Conservation (phyloP, 2,329 filamentous ascomycete genomes). For the Ascochyta lentis region DNA sequence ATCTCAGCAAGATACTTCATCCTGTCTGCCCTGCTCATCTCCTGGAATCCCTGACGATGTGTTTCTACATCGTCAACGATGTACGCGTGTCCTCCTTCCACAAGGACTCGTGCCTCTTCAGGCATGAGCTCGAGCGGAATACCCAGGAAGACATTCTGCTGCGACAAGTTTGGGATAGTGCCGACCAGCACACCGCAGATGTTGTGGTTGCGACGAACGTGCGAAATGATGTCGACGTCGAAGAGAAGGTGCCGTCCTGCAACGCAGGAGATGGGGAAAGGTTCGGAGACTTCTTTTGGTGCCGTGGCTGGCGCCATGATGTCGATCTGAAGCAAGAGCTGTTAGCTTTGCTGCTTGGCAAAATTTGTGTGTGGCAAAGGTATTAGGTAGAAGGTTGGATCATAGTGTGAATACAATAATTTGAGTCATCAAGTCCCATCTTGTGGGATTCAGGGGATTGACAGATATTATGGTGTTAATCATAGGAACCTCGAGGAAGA, state of each 20-base stretch:
- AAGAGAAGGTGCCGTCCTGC: slow-evolving; percentile 87
- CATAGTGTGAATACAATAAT: slow-evolving; percentile 52
- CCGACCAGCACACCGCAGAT: slow-evolving; percentile 88
- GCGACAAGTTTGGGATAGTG: slow-evolving; percentile 87
- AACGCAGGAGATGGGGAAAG: slow-evolving; percentile 81
- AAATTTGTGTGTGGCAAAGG: slow-evolving; percentile 1
- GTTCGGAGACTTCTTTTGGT: slow-evolving; percentile 53
- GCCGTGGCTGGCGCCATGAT: slow-evolving; percentile 42
- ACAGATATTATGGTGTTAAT: slow-evolving; percentile 82
- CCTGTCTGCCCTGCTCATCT: slow-evolving; percentile 64
- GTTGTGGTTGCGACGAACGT: slow-evolving; percentile 78
- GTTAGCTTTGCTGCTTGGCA: slow-evolving; percentile 29
- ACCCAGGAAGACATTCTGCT: slow-evolving; percentile 92
- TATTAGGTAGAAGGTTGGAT: slow-evolving; percentile 27
- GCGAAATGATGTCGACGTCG: slow-evolving; percentile 79
- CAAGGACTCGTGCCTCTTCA: slow-evolving; percentile 83
- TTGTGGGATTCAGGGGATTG: slow-evolving; percentile 74
- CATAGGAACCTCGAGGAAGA: slow-evolving; percentile 36
- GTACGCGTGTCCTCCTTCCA: slow-evolving; percentile 77
- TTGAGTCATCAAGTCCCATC: slow-evolving; percentile 59
- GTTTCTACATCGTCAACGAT: slow-evolving; percentile 79
- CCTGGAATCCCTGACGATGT: slow-evolving; percentile 70
- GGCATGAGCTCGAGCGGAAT: slow-evolving; percentile 88
- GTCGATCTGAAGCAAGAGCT: slow-evolving; percentile 23
- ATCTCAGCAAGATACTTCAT: slow-evolving; percentile 66